These are phyloP conservation scores for Pichia sp. DNA, from an alignment of 1,139 yeast species.

Conservation along the genomic window DNA sequence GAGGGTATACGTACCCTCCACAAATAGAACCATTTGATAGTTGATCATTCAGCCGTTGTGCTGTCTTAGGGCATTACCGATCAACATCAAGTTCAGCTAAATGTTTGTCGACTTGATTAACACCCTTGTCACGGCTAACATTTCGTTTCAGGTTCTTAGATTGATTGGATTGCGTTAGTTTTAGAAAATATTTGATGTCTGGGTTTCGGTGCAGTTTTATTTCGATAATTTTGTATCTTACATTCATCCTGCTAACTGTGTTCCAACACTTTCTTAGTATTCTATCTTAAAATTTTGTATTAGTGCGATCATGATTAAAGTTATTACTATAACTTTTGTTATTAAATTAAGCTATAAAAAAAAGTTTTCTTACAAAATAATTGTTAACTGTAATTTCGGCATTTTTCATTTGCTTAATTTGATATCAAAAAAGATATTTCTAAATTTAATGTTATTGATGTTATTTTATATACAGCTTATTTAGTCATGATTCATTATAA, in stretches of 20 bases:
- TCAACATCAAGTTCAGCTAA: slow-evolving; percentile 45
- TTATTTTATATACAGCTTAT: too few species aligned
- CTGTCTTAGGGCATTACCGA: slow-evolving; percentile 30
- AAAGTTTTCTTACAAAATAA: too few species aligned
- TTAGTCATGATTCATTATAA: too few species aligned
- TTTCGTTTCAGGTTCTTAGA: slow-evolving; percentile 79
- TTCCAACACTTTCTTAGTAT: slow-evolving; percentile 36
- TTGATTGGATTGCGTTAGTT: slow-evolving; percentile 35
- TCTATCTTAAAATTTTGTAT: background rate
- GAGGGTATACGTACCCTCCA: slow-evolving; percentile 13
- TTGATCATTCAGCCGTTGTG: slow-evolving; percentile 28
- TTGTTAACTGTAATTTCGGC: too few species aligned
- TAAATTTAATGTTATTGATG: too few species aligned
- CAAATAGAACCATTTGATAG: slow-evolving; percentile 48
- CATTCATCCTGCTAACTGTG: slow-evolving; percentile 38
- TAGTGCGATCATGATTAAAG: too few species aligned
- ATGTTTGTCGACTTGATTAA: slow-evolving; percentile 53
- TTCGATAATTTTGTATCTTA: slow-evolving; percentile 18
- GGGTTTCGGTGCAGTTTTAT: slow-evolving; percentile 13
- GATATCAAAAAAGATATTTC: too few species aligned
- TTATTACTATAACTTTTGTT: too few species aligned
- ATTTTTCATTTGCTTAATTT: too few species aligned
- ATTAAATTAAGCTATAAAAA: too few species aligned
- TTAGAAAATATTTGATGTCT: slow-evolving; percentile 27
- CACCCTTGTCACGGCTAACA: slow-evolving; percentile 59